Percentiles rank a stretch among this genome's conserved stretches.
Evolutionary conservation across 2,329 filamentous ascomycete genomes (phyloP).

Genomic region (Cladorrhinum sp.): DNA sequence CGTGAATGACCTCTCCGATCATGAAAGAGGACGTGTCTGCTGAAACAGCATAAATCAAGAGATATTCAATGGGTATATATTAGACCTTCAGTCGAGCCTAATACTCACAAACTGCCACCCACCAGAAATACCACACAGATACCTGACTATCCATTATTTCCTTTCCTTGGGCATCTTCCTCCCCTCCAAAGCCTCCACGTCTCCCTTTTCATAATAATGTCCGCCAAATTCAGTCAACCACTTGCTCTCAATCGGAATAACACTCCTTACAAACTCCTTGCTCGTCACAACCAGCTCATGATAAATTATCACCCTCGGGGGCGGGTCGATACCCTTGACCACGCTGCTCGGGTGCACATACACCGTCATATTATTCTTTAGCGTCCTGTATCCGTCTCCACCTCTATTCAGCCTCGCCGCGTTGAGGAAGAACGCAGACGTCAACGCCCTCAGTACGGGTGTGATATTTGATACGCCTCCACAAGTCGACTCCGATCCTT

Average conservation of each 20-base stretch:
- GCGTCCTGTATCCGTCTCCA: slow-evolving; percentile 84
- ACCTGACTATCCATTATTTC: slow-evolving; percentile 22
- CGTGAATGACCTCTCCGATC: too few relatives aligned
- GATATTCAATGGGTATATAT: too few relatives aligned
- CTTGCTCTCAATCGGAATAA: slow-evolving; percentile 77
- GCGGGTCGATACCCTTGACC: slow-evolving; percentile 73
- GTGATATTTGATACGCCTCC: slow-evolving; percentile 71
- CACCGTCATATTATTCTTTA: slow-evolving; percentile 86
- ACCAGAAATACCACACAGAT: too few relatives aligned
- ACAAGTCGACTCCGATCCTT: slow-evolving; percentile 68
- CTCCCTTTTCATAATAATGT: slow-evolving; percentile 91
- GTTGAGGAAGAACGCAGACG: slow-evolving; percentile 92
- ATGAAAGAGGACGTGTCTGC: too few relatives aligned
- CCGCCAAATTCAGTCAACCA: slow-evolving; percentile 90
- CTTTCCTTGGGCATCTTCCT: slow-evolving; percentile 55
- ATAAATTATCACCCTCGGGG: slow-evolving; percentile 79
- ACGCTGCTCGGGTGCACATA: slow-evolving; percentile 89
- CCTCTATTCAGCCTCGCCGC: slow-evolving; percentile 78
- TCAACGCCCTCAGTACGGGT: slow-evolving; percentile 83
- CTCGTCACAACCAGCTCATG: slow-evolving; percentile 77
- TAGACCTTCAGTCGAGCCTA: too few relatives aligned
- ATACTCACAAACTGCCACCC: too few relatives aligned
- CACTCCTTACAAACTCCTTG: slow-evolving; percentile 90
- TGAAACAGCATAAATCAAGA: too few relatives aligned
- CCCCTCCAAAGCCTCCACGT: slow-evolving; percentile 78